Base-by-base conservation (phyloP, 2,329 filamentous ascomycete genomes). In the Hypoxylon rubiginosum region DNA sequence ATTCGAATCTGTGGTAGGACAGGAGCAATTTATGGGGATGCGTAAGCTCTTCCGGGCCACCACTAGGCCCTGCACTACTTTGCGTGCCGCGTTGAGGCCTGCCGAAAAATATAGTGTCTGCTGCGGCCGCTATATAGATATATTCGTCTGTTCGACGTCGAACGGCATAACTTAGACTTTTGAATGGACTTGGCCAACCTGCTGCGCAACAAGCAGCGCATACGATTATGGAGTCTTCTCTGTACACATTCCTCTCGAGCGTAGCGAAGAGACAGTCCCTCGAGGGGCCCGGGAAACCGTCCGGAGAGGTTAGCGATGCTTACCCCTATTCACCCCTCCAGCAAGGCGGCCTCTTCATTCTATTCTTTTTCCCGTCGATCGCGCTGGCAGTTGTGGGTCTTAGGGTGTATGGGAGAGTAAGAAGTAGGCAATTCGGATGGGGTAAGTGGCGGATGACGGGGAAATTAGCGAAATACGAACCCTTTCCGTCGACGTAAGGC, bases 381-480 rank as follows among this genome's bases (percentile, higher is more conserved):
- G 46, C 70, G 10, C n/a, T 68, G 54, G 10, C 70, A 39, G 49
- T 72, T 46, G 21, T 73, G 43, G 32, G 24, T 11, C 62, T 72
- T 5, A 62, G 71, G 13, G 60, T 70, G n/a, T 72, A 72, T 48
- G 67, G 68, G 5, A 64, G 70, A 26, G 50, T 68, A 9, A 69
- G 55, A 13, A 68, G 66, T n/a, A 72, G 69, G 19, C 70, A 71
- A 19, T 72, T 72, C n/a, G 71, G 71, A 51, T 64, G 64, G 64
- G 71, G 69, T 71, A 60, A 58, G 67, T 67, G 11, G 13, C 21
- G 26, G 43, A 45, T 32, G 19, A 19, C 11, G 8, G 15, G 19
- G n/a, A 43, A 15, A 30, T 24, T 24, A 24, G 39, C 26, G 28
- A 36, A 41, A 45, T 9, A 32, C 3, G 3, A 21, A 32, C 30